Evolutionary conservation across 2,329 filamentous ascomycete species (phyloP).

Genomic region (Fusarium sp.): DNA sequence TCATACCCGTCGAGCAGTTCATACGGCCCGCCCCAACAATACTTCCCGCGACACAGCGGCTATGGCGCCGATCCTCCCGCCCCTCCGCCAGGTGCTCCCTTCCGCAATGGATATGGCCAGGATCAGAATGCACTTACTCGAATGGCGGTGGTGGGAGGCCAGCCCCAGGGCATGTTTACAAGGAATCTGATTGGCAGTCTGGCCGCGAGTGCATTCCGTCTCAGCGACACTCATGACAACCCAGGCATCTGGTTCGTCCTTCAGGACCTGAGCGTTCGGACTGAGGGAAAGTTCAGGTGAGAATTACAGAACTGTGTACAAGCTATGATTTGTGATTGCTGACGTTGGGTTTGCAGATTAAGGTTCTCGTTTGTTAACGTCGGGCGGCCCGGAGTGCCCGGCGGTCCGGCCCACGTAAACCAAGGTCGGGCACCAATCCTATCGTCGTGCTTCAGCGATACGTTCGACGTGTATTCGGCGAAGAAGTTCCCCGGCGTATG

Average conservation of each 20-base stretch:
- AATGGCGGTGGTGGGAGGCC: conserved; percentile 59
- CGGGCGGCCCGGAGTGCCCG: conserved; percentile 63
- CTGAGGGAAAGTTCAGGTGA: conserved; percentile 91
- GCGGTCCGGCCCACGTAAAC: conserved; percentile 71
- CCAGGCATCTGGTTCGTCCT: conserved; percentile 97
- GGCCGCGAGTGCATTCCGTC: conserved; percentile 87
- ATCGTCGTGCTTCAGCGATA: conserved; percentile 87
- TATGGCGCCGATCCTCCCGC: conserved; percentile 52
- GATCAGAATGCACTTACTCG: conserved; percentile 53
- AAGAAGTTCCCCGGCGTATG: conserved; percentile 99
- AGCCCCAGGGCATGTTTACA: conserved; percentile 89
- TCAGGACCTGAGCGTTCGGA: conserved; percentile 94
- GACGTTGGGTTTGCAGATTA: conserved; percentile 60
- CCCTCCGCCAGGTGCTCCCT: conserved; percentile 49
- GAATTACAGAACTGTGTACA: conserved; percentile 18
- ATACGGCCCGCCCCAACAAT: conserved; percentile 58
- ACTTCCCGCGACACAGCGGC: conserved; percentile 54
- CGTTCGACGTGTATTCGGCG: conserved; percentile 94
- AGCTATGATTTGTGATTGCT: conserved; percentile 20
- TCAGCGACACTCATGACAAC: conserved; percentile 84
- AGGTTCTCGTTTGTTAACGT: conserved; percentile 88
- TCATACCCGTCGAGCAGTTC: conserved; percentile 53
- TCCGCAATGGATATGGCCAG: conserved; percentile 52
- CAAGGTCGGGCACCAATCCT: conserved; percentile 85
- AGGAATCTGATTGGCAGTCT: conserved; percentile 94